Evolutionary conservation across 139 green algal species (phyloP), one percentile per base, ranked within the genome.

Genomic region (Chlamydomonas sp.): DNA sequence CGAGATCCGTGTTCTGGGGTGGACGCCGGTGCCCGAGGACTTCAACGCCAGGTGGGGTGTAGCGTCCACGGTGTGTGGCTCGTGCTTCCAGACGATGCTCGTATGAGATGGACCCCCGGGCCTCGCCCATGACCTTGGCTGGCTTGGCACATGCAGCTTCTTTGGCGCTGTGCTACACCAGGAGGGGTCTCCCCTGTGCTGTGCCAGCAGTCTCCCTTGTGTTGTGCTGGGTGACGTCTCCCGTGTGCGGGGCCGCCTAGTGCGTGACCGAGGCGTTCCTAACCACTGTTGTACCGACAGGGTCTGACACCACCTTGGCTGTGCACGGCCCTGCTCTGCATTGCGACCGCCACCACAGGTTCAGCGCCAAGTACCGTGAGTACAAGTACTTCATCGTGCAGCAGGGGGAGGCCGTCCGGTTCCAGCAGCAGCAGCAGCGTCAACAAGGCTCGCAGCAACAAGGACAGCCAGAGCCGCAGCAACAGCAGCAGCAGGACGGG

Each of bases 351-450:
- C 71, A 10, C 0, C 63, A 58, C 92, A 96, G 96, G 85, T 99
- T 98, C 87, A 93, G 88, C 82, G 93, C 94, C 3, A 31, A 63
- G 7, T 90, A 91, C 63, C 90, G 97, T 0, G 89, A 97, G 68
- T 99, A 99, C 95, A 97, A 96, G 86, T 99, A 99, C 90, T 98
- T 96, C 83, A 96, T 99, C 49, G 87, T 96, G 1, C 84, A 92
- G 72, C 69, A 89, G 20, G 31, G n/a, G 18, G 5, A 71, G 31
- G 17, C 62, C 16, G 14, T 20, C 73, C 49, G 75, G 77, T 58
- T 61, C 64, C 9, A 59, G 1, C 61, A 49, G 58, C 61, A 76
- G 7, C n/a, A 16, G 18, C 84, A 61, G 64, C 76, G 5, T 49
- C 31, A 85, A 91, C 72, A 62, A 64, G 17, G 73, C 31, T 18